These are phyloP conservation scores for Syzygium aromaticum DNA, from an alignment of 345 rosid species.

Conservation along the genomic window DNA sequence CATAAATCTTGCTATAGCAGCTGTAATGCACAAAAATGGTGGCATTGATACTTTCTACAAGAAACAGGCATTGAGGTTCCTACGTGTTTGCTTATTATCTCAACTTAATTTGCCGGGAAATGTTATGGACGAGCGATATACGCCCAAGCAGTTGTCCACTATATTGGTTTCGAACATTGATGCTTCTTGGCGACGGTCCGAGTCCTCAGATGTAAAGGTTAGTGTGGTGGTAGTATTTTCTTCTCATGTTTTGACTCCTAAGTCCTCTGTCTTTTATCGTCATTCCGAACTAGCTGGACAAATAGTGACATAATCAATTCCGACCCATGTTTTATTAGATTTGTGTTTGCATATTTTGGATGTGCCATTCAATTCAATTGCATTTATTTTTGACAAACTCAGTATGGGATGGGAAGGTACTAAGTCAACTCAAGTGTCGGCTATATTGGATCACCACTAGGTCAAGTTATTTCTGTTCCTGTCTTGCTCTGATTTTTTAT, in stretches of 20 bases:
- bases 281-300: neutral
- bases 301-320: neutral
- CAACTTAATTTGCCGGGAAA: constrained; percentile 96
- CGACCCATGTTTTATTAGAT: neutral
- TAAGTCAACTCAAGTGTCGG: neutral
- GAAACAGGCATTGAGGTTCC: constrained; percentile 84
- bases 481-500: neutral
- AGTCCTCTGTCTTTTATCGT: neutral
- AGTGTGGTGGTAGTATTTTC: constrained; percentile 9
- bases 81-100: constrained; percentile 82
- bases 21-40: constrained; percentile 56
- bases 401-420: neutral
- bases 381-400: neutral
- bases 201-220: constrained; percentile 80
- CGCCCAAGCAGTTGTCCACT: constrained; percentile 52
- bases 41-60: constrained; percentile 74
- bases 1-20: constrained; percentile 92
- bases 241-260: neutral
- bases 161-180: constrained; percentile 61
- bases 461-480: neutral
- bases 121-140: constrained; percentile 60
- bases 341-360: neutral
- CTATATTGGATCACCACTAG: neutral
- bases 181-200: constrained; percentile 64
- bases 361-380: neutral